A percentile compares a stretch with the other conserved stretches of the same genome.
Conservation (phyloP, 75 land plant species). For the Pinus albicaulis region DNA sequence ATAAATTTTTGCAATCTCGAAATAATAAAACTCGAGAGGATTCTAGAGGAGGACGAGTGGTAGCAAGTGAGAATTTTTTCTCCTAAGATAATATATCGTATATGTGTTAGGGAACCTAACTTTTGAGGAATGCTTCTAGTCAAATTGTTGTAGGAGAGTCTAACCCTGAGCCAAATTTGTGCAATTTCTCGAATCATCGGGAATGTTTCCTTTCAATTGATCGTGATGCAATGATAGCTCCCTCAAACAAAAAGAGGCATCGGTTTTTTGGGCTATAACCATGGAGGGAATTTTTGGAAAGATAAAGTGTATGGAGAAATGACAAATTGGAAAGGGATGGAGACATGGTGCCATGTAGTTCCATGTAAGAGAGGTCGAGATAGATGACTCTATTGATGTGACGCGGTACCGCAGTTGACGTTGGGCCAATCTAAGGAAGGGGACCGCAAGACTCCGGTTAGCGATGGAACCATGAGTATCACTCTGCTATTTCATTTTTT, state of each 20-base stretch:
- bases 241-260: slow-evolving; percentile 11
- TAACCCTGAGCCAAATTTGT: slow-evolving; percentile 21
- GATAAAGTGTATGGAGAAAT: slow-evolving; percentile 13
- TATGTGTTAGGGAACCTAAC: slow-evolving; percentile 14
- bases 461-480: slow-evolving; percentile 13
- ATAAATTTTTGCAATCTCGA: no score
- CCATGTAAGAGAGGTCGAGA: slow-evolving; percentile 25
- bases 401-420: slow-evolving; percentile 8
- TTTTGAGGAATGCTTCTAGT: slow-evolving; percentile 36
- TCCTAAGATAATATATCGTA: no score
- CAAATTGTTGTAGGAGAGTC: slow-evolving; percentile 22
- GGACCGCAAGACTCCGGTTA: slow-evolving; percentile 6
- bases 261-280: slow-evolving; percentile 21
- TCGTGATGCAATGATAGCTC: slow-evolving; percentile 15
- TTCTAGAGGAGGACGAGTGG: no score
- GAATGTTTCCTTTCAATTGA: slow-evolving; percentile 15
- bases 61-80: no score
- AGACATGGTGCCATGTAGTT: slow-evolving; percentile 19
- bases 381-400: slow-evolving; percentile 6
- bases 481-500: slow-evolving; percentile 14
- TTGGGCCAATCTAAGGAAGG: slow-evolving; percentile 10
- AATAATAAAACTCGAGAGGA: no score
- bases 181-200: slow-evolving; percentile 13
- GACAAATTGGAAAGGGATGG: slow-evolving; percentile 15
- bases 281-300: slow-evolving; percentile 13